Base-by-base conservation (phyloP, 2,329 filamentous ascomycete genomes). In the Bertia moriformis region DNA sequence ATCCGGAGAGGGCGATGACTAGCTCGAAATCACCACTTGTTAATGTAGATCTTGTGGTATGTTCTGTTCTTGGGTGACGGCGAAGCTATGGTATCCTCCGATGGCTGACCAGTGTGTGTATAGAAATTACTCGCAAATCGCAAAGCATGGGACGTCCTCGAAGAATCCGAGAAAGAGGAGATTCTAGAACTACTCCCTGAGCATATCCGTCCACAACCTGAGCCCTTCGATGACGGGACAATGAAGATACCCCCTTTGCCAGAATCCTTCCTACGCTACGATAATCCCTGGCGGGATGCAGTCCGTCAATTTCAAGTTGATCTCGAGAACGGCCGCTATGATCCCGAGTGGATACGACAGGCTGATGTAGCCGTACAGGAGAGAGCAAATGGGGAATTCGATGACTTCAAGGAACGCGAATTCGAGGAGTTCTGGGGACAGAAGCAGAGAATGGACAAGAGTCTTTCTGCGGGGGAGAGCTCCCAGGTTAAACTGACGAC, bases 341-440 rank as follows among this genome's bases (percentile, higher is more conserved):
- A 67, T n/a, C 66, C 67, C 7, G 60, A 61, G 38, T 81, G 73
- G 73, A 60, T 69, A 42, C 57, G 56, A 2, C 59, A 72, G 41
- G 75, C 75, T 13, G 56, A 62, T 22, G 52, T 61, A 45, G 75
- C 76, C 2, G 63, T 66, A 38, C 48, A 61, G 38, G 60, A 69
- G 43, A 62, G 74, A 10, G 60, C 59, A 1, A 55, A 58, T 1
- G 76, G 76, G 1, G 60, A 62, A 4, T 80, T 70, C 44, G 72
- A 80, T 46, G 56, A 56, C 4, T 73, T 66, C 55, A 69, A 74
- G 50, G 64, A 66, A 36, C 51, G 57, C 36, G 65, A 73, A 42
- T 66, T 65, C 13, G 69, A 78, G 49, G 51, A 61, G 40, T 71
- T 67, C 45, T 78, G 71, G 69, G 72, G 71, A 1, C 66, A 73